phyloP scores from a whole-genome alignment of 192 early-diverging fungal genomes.

The Coemansia sp. region DNA sequence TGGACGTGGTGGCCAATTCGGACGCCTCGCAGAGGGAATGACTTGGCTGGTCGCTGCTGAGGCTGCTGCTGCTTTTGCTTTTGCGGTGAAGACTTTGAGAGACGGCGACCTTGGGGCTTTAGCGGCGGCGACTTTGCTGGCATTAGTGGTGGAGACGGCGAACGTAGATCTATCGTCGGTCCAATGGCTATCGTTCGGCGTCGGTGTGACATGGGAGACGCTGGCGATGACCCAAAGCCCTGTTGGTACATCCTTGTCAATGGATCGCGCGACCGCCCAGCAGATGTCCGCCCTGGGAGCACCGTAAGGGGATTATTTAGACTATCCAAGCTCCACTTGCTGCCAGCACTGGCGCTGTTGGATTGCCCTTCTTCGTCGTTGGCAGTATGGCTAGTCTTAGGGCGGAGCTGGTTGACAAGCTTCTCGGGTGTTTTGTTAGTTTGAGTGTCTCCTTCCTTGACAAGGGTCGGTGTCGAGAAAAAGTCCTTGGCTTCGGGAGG shows the following conservation, averaged over 20 bases:
- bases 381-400: not conserved
- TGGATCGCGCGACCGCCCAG: not conserved
- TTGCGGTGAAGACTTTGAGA: not conserved
- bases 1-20: constrained; percentile 29
- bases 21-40: constrained; percentile 17
- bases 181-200: not conserved
- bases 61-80: constrained; percentile 1
- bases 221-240: not conserved
- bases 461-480: not conserved
- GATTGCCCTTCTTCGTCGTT: not conserved
- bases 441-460: not conserved
- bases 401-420: constrained; percentile 3
- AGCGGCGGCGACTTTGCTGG: not conserved
- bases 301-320: not conserved
- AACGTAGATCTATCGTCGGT: not conserved
- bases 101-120: not conserved
- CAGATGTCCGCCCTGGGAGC: not conserved
- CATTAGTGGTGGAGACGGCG: not conserved
- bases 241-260: not conserved
- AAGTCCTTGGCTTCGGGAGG: not conserved
- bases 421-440: not conserved
- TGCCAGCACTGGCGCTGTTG: not conserved
- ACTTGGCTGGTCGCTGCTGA: constrained; percentile 9
- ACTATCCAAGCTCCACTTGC: not conserved
- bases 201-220: not conserved